Conservation (phyloP, 1,284 basidiomycete species). For the Exobasidium cylindrosporum region DNA sequence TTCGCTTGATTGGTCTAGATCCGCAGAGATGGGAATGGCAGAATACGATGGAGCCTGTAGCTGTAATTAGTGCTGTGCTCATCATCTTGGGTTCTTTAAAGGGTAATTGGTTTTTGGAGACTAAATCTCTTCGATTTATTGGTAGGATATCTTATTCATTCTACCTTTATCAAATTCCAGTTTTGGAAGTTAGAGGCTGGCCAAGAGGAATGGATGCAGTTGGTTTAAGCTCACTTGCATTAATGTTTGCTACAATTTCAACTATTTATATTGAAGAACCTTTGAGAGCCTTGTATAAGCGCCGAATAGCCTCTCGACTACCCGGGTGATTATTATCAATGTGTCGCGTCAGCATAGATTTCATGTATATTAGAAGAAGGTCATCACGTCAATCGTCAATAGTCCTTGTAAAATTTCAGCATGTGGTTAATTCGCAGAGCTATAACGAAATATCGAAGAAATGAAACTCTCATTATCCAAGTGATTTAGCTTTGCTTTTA, state of each 20-base stretch:
- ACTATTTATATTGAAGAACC: neutral
- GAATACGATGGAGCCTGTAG: neutral
- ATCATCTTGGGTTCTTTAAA: neutral
- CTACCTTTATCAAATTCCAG: neutral
- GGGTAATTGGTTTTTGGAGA: neutral
- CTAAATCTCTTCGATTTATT: neutral
- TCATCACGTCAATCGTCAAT: no score
- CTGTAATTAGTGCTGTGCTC: neutral
- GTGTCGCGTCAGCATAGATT: no score
- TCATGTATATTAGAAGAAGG: no score
- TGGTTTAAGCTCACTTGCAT: neutral
- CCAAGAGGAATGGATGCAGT: neutral
- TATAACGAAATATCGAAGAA: no score
- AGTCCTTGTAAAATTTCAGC: no score
- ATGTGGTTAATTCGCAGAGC: no score
- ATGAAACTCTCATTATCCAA: no score
- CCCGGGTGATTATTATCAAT: no score
- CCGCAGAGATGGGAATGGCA: neutral
- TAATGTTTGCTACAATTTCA: neutral
- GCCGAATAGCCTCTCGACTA: no score
- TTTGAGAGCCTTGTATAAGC: neutral
- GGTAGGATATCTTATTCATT: neutral
- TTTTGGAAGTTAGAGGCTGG: neutral
- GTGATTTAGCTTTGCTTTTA: no score
- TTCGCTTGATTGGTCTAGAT: neutral